Conservation (phyloP, 2,329 filamentous ascomycete genomes). For the Sarocladium brachiariae region DNA sequence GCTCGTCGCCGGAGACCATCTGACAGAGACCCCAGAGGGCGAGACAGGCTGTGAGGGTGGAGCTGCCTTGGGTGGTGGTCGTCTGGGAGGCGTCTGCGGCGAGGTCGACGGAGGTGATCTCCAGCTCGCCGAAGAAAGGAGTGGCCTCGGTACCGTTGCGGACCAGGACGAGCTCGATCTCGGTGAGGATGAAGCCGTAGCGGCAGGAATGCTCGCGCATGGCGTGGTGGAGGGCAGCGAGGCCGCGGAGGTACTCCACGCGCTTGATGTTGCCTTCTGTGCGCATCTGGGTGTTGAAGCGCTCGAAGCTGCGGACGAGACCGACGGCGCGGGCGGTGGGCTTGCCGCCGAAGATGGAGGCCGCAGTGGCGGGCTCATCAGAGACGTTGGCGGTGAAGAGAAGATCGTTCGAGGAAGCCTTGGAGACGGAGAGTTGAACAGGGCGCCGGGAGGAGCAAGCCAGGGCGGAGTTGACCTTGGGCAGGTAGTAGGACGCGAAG, state of each 20-base stretch:
- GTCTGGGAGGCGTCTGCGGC: conserved; percentile 27
- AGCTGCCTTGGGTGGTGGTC: background rate
- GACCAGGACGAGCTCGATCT: conserved; percentile 89
- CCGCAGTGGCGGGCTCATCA: conserved; percentile 49
- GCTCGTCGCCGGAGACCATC: conserved; percentile 55
- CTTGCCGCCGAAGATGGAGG: conserved; percentile 43
- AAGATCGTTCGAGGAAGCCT: conserved; percentile 41
- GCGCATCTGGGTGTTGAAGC: conserved; percentile 94
- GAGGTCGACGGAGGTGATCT: conserved; percentile 59
- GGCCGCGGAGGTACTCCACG: conserved; percentile 80
- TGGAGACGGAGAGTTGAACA: conserved; percentile 38
- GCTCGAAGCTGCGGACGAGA: conserved; percentile 84
- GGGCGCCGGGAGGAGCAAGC: conserved; percentile 61
- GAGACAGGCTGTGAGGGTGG: conserved; percentile 59
- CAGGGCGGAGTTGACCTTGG: conserved; percentile 81
- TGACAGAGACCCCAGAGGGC: conserved; percentile 75
- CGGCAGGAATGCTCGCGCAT: conserved; percentile 92
- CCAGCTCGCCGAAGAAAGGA: conserved; percentile 84
- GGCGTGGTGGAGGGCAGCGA: conserved; percentile 78
- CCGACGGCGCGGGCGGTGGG: conserved; percentile 60
- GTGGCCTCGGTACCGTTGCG: conserved; percentile 66
- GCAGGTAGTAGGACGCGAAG: conserved; percentile 71
- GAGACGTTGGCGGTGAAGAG: conserved; percentile 60
- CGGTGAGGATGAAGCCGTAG: conserved; percentile 93
- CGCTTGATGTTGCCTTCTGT: conserved; percentile 76